These are phyloP conservation scores for Tolypocladium pustulatum DNA, from an alignment of 2,329 filamentous ascomycete species.

Conservation along the genomic window DNA sequence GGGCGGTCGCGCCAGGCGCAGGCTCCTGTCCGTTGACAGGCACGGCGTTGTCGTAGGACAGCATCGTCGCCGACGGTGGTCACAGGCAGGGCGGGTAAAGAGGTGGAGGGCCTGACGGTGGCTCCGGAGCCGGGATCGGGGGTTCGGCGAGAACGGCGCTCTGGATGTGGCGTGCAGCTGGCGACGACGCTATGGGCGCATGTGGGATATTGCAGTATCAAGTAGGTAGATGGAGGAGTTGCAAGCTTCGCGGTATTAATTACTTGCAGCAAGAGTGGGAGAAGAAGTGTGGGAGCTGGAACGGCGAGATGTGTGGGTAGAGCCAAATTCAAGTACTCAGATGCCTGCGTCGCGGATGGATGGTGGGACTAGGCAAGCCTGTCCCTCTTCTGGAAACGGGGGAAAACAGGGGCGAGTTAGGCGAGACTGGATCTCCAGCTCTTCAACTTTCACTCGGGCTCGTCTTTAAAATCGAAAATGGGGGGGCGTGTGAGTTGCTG, in stretches of 20 bases:
- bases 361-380: background rate
- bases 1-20: constrained; percentile 10
- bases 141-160: background rate
- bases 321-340: background rate
- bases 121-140: background rate
- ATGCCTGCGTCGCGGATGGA: background rate
- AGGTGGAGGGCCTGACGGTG: background rate
- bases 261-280: background rate
- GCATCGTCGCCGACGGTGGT: constrained; percentile 24
- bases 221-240: background rate
- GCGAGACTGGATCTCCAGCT: background rate
- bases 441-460: background rate
- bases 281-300: background rate
- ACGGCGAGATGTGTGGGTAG: background rate
- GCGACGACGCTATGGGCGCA: background rate
- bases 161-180: background rate
- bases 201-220: background rate
- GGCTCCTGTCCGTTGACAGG: constrained; percentile 29
- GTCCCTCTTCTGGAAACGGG: background rate
- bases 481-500: background rate
- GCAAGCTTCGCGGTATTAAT: background rate
- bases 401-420: background rate
- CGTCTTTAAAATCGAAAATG: background rate
- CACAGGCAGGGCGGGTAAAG: background rate
- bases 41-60: constrained; percentile 38